phyloP scores from a whole-genome alignment of 2,329 filamentous ascomycete species.

The Plectosphaerella cucumerina region DNA sequence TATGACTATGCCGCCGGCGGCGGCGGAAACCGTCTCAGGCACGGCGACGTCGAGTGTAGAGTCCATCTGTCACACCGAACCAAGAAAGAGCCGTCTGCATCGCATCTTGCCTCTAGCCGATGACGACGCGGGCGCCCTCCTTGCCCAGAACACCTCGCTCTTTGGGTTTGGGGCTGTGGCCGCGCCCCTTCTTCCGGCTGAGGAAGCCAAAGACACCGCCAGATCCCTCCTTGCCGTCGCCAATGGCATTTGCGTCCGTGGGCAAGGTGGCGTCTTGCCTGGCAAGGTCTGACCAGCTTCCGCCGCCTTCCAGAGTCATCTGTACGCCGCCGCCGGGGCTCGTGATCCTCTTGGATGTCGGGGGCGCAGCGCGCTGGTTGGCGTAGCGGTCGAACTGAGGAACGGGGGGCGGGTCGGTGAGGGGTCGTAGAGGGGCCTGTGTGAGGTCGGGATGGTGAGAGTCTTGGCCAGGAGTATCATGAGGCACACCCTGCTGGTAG shows the following conservation, averaged over 20 bases:
- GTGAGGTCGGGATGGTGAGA: neutral
- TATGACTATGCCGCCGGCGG: too few species aligned
- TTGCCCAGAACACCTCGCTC: slow-evolving; percentile 92
- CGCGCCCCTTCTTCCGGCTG: slow-evolving; percentile 81
- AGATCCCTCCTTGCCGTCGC: slow-evolving; percentile 54
- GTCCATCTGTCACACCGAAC: too few species aligned
- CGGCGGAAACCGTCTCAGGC: neutral
- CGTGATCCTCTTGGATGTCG: slow-evolving; percentile 62
- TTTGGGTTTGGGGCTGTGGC: slow-evolving; percentile 89
- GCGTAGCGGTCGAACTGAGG: slow-evolving; percentile 25
- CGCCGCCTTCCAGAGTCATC: slow-evolving; percentile 83
- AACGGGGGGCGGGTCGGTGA: neutral
- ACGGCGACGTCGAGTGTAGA: neutral
- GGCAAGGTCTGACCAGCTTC: slow-evolving; percentile 88
- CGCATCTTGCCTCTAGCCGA: slow-evolving; percentile 44
- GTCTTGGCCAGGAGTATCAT: neutral
- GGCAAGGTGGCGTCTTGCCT: slow-evolving; percentile 75
- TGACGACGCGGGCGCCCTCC: slow-evolving; percentile 82
- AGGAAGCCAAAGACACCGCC: slow-evolving; percentile 89
- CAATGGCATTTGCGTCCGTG: slow-evolving; percentile 55
- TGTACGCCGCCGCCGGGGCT: slow-evolving; percentile 82
- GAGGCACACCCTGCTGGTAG: slow-evolving; percentile 4
- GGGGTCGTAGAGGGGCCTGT: neutral
- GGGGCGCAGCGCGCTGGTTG: slow-evolving; percentile 22
- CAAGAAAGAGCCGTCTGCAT: too few species aligned